phyloP scores from a whole-genome alignment of 768 basidiomycete genomes.

The Rhodosporidiobolus odoratus region DNA sequence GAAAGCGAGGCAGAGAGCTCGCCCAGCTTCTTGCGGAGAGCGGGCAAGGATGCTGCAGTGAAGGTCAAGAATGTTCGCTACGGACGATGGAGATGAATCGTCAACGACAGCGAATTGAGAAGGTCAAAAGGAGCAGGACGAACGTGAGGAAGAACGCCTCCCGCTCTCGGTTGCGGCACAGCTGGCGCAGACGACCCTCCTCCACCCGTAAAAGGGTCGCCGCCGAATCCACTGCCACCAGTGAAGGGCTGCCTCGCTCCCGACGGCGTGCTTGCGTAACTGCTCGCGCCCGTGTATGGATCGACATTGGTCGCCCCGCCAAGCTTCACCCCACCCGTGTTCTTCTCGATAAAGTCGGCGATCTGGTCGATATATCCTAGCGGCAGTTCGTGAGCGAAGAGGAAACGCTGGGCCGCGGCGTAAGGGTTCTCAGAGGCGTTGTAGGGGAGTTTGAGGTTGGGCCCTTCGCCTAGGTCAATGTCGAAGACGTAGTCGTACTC shows the following conservation, averaged over 20 bases:
- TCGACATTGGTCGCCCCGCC: constrained; percentile 56
- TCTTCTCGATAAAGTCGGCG: constrained; percentile 87
- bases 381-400: constrained; percentile 76
- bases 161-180: neutral
- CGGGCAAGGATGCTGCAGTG: constrained; percentile 72
- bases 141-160: constrained; percentile 30
- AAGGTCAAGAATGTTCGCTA: constrained; percentile 57
- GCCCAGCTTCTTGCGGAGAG: constrained; percentile 76
- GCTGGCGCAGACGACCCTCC: constrained; percentile 23
- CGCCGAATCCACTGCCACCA: constrained; percentile 10
- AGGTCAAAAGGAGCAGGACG: neutral
- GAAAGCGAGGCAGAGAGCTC: constrained; percentile 53
- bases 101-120: too few relatives aligned
- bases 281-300: constrained; percentile 71
- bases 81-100: neutral
- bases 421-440: constrained; percentile 86
- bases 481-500: constrained; percentile 99
- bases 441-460: constrained; percentile 88
- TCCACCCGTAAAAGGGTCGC: constrained; percentile 38
- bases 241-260: neutral
- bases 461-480: constrained; percentile 88
- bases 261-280: constrained; percentile 24
- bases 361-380: constrained; percentile 79
- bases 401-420: constrained; percentile 78
- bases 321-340: constrained; percentile 70